Percentiles rank a stretch among this genome's conserved stretches.
These are phyloP conservation scores for Musa schizocarpa DNA, from an alignment of 176 grass and related monocot genomes.

Conservation along the genomic window DNA sequence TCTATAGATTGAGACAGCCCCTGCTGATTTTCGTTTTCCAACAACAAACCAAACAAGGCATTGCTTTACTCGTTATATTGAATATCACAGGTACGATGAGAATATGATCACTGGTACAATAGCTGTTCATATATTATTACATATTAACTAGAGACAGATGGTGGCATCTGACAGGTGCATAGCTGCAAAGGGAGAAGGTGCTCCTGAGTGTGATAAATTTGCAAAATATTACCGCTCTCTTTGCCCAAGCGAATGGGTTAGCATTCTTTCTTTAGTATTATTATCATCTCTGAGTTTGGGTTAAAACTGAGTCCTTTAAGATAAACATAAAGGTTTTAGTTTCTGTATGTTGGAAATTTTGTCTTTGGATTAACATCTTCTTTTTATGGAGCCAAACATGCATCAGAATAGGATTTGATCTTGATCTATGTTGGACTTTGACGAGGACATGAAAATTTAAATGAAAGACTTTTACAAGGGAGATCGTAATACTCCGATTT, in stretches of 20 bases:
- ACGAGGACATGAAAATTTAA: no score
- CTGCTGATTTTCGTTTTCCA: constrained; percentile 81
- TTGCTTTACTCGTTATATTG: constrained; percentile 81
- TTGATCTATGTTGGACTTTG: no score
- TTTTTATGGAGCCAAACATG: no score
- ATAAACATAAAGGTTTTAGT: no score
- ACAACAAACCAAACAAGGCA: constrained; percentile 85
- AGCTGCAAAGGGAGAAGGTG: constrained; percentile 72
- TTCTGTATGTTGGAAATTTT: no score
- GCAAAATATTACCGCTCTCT: constrained; percentile 74
- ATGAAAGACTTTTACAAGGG: no score
- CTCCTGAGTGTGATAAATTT: constrained; percentile 66
- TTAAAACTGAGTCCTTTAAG: no score
- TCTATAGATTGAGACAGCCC: constrained; percentile 65
- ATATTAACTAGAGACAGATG: not conserved
- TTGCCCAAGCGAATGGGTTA: constrained; percentile 84
- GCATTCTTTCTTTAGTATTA: constrained; percentile 9
- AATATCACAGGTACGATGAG: constrained; percentile 62
- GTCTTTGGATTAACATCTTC: no score
- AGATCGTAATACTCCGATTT: no score
- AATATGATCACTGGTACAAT: not conserved
- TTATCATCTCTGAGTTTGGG: no score
- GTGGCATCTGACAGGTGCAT: constrained; percentile 40
- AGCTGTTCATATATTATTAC: not conserved
- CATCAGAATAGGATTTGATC: no score